Conservation (phyloP, 345 rosid genomes). For the Rubroshorea leprosula region DNA sequence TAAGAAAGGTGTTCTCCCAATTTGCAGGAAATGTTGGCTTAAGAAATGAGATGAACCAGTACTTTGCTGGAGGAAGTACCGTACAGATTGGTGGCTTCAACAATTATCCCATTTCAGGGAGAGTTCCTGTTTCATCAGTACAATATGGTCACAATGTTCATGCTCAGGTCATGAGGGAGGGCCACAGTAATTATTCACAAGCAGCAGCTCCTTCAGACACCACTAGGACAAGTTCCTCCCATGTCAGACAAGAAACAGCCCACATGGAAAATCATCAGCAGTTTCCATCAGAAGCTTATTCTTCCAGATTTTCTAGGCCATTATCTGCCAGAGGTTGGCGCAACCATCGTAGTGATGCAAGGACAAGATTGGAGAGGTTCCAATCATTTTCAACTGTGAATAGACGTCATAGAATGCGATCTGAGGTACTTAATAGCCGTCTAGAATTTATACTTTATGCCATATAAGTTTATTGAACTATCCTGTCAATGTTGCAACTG, state of each 20-base stretch:
- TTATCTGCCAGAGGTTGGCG: slow-evolving; percentile 22
- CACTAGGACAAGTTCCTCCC: slow-evolving; percentile 8
- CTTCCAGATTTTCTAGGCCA: slow-evolving; percentile 25
- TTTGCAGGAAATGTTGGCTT: slow-evolving; percentile 18
- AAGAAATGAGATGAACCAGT: slow-evolving; percentile 20
- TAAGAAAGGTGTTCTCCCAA: slow-evolving; percentile 5
- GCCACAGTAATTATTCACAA: slow-evolving; percentile 6
- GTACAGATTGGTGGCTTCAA: slow-evolving; percentile 11
- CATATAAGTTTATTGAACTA: background rate
- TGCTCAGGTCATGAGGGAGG: slow-evolving; percentile 2
- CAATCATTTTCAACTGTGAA: slow-evolving; percentile 14
- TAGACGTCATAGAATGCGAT: slow-evolving; percentile 13
- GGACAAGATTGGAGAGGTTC: slow-evolving; percentile 27
- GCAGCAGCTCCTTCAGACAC: slow-evolving; percentile 11
- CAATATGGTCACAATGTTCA: slow-evolving; percentile 9
- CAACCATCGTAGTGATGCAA: slow-evolving; percentile 17
- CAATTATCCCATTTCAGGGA: slow-evolving; percentile 18
- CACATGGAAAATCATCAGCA: slow-evolving; percentile 12
- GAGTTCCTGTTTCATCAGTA: slow-evolving; percentile 18
- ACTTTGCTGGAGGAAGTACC: slow-evolving; percentile 17
- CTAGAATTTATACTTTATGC: background rate
- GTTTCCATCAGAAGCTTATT: slow-evolving; percentile 13
- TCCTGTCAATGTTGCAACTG: background rate
- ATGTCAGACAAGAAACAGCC: slow-evolving; percentile 9
- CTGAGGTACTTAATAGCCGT: slow-evolving; percentile 18